Base-by-base conservation (phyloP, 2,329 filamentous ascomycete genomes). In the Sarocladium brachiariae region DNA sequence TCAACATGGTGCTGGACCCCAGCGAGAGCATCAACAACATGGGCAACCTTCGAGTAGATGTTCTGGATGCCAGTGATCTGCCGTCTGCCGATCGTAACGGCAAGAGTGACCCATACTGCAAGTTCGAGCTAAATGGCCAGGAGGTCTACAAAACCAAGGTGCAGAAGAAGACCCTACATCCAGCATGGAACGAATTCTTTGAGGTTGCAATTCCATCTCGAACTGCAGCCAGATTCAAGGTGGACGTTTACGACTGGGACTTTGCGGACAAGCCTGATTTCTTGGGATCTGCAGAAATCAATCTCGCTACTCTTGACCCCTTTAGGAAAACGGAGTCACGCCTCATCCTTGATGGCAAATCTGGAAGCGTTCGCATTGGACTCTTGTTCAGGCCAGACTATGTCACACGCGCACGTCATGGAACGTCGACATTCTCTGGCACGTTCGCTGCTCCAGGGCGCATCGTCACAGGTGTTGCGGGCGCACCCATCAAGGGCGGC, bases 1-100 rank as follows among this genome's bases (percentile, higher is more conserved):
- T 97, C 54, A 83, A 88, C 71, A 99, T 99, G 93, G 75, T 83
- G 51, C 85, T 99, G 46, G 90, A 99, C 61, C 87, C 93, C 0
- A 89, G 84, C 60, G 93, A 99, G 70, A 96, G 90, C 62, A 96
- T 99, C 76, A 97, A 96, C 80, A 99, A 99, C 70, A 95, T 96
- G 82, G 93, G 93, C 53, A 91, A 84, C 52, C 83, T 99, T 19
- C 87, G 91, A 18, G 89, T 99, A n/a, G 90, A 97, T 61, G 79
- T 99, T 16, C 73, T 97, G 33, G 90, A 96, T 65, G 93, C 85
- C 16, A 73, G 80, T 8, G 85, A 96, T 53, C 79, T 99, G n/a
- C 93, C 93, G 7, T 84, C 93, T 1, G 92, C 92, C 24, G 93
- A 99, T 63, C 84, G 90, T 30, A 99, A 99, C 63, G 93, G 93